Base-by-base conservation (phyloP, 306 rosid genomes). In the Lablab purpureus region DNA sequence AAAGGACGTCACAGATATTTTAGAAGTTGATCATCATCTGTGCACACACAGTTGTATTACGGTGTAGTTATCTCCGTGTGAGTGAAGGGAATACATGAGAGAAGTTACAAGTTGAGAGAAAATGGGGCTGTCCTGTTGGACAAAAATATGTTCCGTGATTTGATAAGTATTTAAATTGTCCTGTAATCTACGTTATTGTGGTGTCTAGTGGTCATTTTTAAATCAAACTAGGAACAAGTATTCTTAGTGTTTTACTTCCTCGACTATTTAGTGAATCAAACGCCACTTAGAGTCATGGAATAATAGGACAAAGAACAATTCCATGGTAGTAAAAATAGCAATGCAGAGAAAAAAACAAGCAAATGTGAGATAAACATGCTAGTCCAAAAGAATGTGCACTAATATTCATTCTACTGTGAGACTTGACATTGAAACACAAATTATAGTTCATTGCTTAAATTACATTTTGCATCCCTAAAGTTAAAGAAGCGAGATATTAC, bases 401-500 rank as follows among this genome's bases (percentile, higher is more conserved):
- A 0, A 49, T 46, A 27, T 27, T 51, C 52, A 51, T 9, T 40
- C 45, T 40, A 70, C 36, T 7, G 15, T 21, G 21, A 13, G 34
- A 73, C 36, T 62, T 18, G 6, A 64, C 59, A 19, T 28, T 25
- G 34, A 40, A 50, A 45, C 71, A 36, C 59, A 12, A 65, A 77
- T 28, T 27, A 60, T 32, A 66, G 36, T 22, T 23, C n/a, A 43
- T 43, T 81, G 58, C 76, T 73, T 28, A 54, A 73, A 66, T 77
- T 60, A 82, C 13, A 75, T 64, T 62, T 68, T 28, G 67, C 19
- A 63, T 67, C 54, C 17, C 23, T 45, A 56, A 50, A 10, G 66
- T 41, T 55, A 70, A 65, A 19, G 55, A 74, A 73, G 74, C 74
- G 73, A 77, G 83, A 72, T 43, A 75, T 5, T 67, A 95, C 99